These are phyloP conservation scores for Volvariella volvacea DNA, from an alignment of 1,284 basidiomycete species.

Conservation along the genomic window DNA sequence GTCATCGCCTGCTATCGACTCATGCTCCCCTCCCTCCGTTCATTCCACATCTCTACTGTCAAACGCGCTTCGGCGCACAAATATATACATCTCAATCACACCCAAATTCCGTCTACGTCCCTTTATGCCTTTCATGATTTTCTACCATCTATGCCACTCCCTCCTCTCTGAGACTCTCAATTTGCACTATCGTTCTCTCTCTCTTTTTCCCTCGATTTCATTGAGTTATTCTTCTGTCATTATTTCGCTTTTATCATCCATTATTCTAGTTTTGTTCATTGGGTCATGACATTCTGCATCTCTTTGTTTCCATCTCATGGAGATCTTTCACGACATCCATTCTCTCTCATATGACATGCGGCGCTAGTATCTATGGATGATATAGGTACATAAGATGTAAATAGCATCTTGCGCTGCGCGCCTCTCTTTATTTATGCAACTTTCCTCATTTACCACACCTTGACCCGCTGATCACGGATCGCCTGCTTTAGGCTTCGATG, in stretches of 20 bases:
- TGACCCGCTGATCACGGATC: too few relatives aligned
- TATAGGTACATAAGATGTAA: neutral
- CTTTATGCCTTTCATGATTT: neutral
- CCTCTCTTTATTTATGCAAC: neutral
- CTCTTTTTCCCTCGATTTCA: neutral
- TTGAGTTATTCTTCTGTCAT: neutral
- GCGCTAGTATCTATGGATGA: neutral
- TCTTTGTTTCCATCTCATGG: neutral
- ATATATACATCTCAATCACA: neutral
- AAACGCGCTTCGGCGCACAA: neutral
- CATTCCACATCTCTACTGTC: neutral
- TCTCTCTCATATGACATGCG: neutral
- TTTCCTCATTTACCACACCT: too few relatives aligned
- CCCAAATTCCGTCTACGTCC: neutral
- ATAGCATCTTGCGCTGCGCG: neutral
- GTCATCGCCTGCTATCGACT: slow-evolving; percentile 4
- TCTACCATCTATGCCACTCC: slow-evolving; percentile 1
- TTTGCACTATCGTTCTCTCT: neutral
- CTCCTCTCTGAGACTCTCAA: too few relatives aligned
- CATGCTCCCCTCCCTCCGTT: slow-evolving; percentile 6
- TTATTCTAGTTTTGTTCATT: neutral
- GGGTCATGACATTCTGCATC: neutral
- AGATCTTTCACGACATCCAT: neutral
- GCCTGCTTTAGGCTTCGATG: too few relatives aligned
- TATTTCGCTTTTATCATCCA: neutral